Conservation (phyloP, 2,329 filamentous ascomycete species). For the Claviceps citrina region DNA sequence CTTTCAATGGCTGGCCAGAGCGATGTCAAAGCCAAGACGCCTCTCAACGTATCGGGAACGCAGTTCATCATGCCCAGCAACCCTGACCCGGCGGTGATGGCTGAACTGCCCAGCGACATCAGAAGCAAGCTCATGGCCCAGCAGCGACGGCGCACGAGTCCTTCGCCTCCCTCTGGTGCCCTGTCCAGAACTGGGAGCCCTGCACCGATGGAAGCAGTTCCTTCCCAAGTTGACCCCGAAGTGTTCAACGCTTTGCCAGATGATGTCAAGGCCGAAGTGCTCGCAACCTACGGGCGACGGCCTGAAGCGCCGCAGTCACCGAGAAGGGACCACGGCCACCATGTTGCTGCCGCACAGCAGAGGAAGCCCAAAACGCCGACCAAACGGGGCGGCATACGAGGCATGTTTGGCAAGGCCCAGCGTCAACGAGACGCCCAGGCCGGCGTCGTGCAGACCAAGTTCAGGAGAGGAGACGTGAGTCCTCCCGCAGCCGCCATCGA, state of each 20-base stretch:
- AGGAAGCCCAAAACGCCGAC: conserved; percentile 41
- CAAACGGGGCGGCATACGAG: conserved; percentile 25
- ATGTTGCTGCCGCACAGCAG: conserved; percentile 27
- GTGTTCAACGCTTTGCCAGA: conserved; percentile 71
- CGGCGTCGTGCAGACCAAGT: conserved; percentile 58
- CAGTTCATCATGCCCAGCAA: conserved; percentile 85
- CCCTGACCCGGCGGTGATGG: conserved; percentile 65
- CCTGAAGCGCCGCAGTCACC: conserved; percentile 33
- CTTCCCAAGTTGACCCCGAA: conserved; percentile 73
- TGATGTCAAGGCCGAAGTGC: conserved; percentile 70
- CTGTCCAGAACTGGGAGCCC: conserved; percentile 24
- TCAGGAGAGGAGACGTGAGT: conserved; percentile 26
- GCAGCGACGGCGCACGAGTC: conserved; percentile 25
- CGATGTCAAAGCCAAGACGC: conserved; percentile 44
- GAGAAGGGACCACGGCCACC: conserved; percentile 31
- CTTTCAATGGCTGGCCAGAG: conserved; percentile 32
- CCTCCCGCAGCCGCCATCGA: conserved; percentile 14
- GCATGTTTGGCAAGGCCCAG: conserved; percentile 29
- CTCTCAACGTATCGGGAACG: conserved; percentile 67
- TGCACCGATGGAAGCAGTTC: conserved; percentile 29
- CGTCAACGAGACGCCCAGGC: conserved; percentile 38
- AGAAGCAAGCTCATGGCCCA: conserved; percentile 57
- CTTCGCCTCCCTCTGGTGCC: conserved; percentile 5
- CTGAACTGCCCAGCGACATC: conserved; percentile 73
- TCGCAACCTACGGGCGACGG: conserved; percentile 49